phyloP scores from a whole-genome alignment of 2,329 filamentous ascomycete genomes.

The Lasiodiplodia sp. region DNA sequence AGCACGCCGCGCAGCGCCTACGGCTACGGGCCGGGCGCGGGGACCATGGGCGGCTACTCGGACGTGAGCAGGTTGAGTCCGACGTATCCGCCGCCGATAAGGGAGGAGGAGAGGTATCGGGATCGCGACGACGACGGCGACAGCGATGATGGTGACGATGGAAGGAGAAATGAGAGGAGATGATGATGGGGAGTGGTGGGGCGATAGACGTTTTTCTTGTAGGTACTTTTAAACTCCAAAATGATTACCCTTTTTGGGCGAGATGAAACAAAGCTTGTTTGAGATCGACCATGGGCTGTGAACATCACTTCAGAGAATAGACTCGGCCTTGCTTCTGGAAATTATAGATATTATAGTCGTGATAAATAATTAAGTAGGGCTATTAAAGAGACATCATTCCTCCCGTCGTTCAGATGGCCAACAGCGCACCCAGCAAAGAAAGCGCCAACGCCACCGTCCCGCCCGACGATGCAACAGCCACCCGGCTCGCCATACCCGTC shows the following conservation, averaged over 20 bases:
- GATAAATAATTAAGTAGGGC: neutral
- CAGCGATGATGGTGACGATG: neutral
- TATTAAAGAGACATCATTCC: neutral
- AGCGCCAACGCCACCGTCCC: slow-evolving; percentile 2
- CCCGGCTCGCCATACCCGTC: slow-evolving; percentile 1
- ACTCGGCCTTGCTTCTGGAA: no score
- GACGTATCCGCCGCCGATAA: slow-evolving; percentile 17
- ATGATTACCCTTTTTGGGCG: neutral
- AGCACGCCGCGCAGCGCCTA: slow-evolving; percentile 8
- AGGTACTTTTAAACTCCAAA: neutral
- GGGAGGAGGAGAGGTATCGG: slow-evolving; percentile 8
- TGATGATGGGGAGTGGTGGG: neutral
- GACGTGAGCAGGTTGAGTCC: slow-evolving; percentile 14
- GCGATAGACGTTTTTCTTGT: neutral
- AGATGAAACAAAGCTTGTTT: neutral
- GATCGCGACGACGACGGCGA: neutral
- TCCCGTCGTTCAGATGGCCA: neutral
- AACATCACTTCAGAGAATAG: neutral
- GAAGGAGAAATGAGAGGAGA: neutral
- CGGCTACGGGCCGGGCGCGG: neutral
- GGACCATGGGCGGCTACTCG: neutral
- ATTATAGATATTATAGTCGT: neutral
- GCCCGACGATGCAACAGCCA: neutral
- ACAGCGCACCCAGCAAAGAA: neutral
- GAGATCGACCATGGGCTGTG: neutral